phyloP scores from a whole-genome alignment of 139 green algal species.

The Chlorella sp. region DNA sequence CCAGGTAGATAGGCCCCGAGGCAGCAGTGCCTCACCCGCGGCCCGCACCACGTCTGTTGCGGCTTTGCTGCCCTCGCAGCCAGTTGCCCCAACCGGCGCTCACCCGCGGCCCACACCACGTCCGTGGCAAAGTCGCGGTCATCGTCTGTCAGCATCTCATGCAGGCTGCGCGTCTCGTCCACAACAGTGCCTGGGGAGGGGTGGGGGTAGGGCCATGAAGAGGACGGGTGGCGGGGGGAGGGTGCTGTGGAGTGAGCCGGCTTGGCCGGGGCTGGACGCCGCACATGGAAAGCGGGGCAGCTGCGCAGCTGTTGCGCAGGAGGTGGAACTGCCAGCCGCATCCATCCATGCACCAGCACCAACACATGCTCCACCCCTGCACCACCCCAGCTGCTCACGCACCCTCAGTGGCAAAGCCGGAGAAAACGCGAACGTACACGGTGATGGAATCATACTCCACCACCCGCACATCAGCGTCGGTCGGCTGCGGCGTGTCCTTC shows the following conservation, averaged over 20 bases:
- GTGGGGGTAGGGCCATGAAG: too few species aligned
- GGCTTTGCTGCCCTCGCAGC: too few species aligned
- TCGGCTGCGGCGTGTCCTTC: constrained; percentile 31
- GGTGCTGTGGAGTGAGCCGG: too few species aligned
- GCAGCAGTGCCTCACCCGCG: not conserved
- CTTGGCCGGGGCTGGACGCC: too few species aligned
- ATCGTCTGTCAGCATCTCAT: constrained; percentile 14
- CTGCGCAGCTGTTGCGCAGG: too few species aligned
- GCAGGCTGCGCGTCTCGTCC: constrained; percentile 19
- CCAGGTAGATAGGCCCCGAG: too few species aligned
- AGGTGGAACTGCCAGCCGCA: too few species aligned
- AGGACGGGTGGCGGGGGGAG: too few species aligned
- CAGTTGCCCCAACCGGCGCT: too few species aligned
- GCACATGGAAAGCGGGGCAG: too few species aligned
- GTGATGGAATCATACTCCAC: constrained; percentile 2
- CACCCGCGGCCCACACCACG: not conserved
- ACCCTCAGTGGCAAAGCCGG: constrained; percentile 43
- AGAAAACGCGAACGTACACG: constrained; percentile 27
- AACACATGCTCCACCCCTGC: not conserved
- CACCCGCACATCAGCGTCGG: constrained; percentile 17
- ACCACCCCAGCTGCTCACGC: not conserved
- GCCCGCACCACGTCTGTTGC: not conserved
- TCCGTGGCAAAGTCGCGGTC: constrained; percentile 27
- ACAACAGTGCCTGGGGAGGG: constrained; percentile 23
- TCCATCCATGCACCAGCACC: too few species aligned